Conservation (phyloP, 2,329 filamentous ascomycete genomes). For the Geoglossum cookeanum region DNA sequence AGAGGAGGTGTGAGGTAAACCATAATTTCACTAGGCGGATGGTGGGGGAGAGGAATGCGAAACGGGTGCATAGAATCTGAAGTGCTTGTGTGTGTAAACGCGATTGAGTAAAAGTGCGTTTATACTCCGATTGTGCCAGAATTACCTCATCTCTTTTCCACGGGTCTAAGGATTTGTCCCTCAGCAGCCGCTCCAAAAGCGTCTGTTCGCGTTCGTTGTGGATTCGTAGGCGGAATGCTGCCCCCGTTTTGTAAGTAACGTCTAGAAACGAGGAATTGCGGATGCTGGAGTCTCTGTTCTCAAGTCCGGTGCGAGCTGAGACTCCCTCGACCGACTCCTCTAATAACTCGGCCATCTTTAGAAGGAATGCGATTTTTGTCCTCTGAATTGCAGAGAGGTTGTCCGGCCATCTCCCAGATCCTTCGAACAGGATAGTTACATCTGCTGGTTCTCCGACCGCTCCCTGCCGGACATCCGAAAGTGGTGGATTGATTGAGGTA, state of each 20-base stretch:
- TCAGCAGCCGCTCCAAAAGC: constrained; percentile 59
- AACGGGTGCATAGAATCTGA: constrained; percentile 59
- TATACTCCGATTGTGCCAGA: constrained; percentile 48
- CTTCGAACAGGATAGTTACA: constrained; percentile 78
- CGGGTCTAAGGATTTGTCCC: constrained; percentile 49
- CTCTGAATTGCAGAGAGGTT: constrained; percentile 79
- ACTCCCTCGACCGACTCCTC: constrained; percentile 41
- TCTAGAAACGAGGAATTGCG: constrained; percentile 73
- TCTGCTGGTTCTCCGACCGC: constrained; percentile 41
- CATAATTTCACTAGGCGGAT: constrained; percentile 77
- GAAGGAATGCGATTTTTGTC: constrained; percentile 75
- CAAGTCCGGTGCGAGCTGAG: constrained; percentile 55
- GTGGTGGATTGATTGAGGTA: constrained; percentile 39
- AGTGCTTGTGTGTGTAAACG: constrained; percentile 71
- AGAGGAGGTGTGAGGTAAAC: constrained; percentile 69
- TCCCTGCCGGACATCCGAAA: constrained; percentile 26
- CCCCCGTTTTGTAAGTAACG: constrained; percentile 50
- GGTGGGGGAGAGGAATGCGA: constrained; percentile 59
- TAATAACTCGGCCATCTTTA: constrained; percentile 54
- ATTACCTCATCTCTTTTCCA: constrained; percentile 49
- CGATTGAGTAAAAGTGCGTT: constrained; percentile 49
- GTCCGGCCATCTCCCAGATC: constrained; percentile 84
- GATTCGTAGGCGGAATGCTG: constrained; percentile 68
- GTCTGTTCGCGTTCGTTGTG: constrained; percentile 74
- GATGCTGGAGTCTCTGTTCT: constrained; percentile 48